A percentile compares a stretch with the other conserved stretches of the same genome.
Evolutionary conservation across 495 filamentous ascomycete genomes (phyloP).

Genomic region (Penicillium antarcticum): DNA sequence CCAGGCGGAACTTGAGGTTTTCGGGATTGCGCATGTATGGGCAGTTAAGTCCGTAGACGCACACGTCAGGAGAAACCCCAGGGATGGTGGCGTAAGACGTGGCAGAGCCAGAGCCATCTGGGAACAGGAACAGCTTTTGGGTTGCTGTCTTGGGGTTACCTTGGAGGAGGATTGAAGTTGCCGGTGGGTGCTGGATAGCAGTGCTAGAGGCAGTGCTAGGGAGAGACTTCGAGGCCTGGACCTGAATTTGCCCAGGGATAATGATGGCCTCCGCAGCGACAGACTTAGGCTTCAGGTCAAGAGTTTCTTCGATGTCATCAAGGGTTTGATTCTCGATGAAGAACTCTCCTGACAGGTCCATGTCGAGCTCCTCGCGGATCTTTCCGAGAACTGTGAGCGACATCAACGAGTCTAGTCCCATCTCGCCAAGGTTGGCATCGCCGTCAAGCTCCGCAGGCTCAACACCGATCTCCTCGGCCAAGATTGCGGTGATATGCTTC

Average conservation of each 20-base stretch:
- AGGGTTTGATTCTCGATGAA: conserved; percentile 62
- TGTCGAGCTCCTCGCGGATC: conserved; percentile 52
- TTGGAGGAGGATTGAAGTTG: conserved; percentile 51
- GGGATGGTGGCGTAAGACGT: conserved; percentile 62
- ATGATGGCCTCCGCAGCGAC: conserved; percentile 19
- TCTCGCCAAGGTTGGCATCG: conserved; percentile 40
- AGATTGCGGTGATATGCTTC: conserved; percentile 51
- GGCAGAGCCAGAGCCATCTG: conserved; percentile 50
- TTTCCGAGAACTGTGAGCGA: conserved; percentile 47
- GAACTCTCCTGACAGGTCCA: conserved; percentile 51
- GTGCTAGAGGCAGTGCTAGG: conserved; percentile 10
- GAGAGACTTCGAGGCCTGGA: conserved; percentile 10
- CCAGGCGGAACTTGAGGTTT: conserved; percentile 52
- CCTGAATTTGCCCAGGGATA: conserved; percentile 17
- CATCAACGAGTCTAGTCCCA: conserved; percentile 55
- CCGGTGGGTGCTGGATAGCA: conserved; percentile 32
- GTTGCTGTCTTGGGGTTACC: conserved; percentile 43
- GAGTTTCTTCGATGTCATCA: conserved; percentile 47
- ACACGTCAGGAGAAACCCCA: conserved; percentile 50
- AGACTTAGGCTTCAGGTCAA: conserved; percentile 38
- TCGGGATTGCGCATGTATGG: conserved; percentile 63
- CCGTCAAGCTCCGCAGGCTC: conserved; percentile 57
- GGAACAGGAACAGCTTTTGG: conserved; percentile 46
- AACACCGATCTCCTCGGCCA: conserved; percentile 68
- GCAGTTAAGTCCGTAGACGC: conserved; percentile 61